Evolutionary conservation across 495 filamentous ascomycete genomes (phyloP), one percentile per base, ranked within the genome.

Genomic region (Neurospora sp.): DNA sequence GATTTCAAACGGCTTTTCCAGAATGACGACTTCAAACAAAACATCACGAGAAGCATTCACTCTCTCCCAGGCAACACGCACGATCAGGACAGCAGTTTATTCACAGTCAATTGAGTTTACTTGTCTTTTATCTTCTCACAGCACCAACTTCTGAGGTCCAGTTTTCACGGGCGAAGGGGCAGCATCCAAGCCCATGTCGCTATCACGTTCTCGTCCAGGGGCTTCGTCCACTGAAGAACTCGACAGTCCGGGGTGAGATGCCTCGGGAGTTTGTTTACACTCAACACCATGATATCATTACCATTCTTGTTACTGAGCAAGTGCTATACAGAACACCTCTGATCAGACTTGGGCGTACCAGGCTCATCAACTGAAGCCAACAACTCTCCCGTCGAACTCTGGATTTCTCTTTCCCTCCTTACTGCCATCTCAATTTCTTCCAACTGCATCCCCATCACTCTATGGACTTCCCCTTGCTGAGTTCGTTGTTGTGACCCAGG

Each of bases 361-460:
- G 49, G 49, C 11, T 9, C 54, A 18, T 66, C 14, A 2, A 35
- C 54, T 1, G 54, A 66, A 0, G 54, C 54, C 54, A 66, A 16
- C 14, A 66, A 66, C 54, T 66, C 54, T 27, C 54, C 54, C 14
- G 54, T 66, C 27, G 54, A 66, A 8, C 27, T 62, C 54, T 62
- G 54, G 14, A 62, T 35, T 7, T 70, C 39, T 1, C 69, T 38
- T 8, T 70, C 39, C 5, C 69, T 70, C 35, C 35, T 70, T 6
- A 11, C 69, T 0, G 70, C 23, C 72, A 72, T 44, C 66, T 77
- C 76, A n/a, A 75, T 72, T n/a, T 76, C 40, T 12, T 49, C 39
- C 41, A 77, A 49, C 40, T 75, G 74, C 41, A 72, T 46, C 1
- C 75, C 76, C 72, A 77, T 71, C 18, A 74, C 76, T 8, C 44